phyloP scores from a whole-genome alignment of 148 eudicot genomes.

The Chenopodium suecicum region DNA sequence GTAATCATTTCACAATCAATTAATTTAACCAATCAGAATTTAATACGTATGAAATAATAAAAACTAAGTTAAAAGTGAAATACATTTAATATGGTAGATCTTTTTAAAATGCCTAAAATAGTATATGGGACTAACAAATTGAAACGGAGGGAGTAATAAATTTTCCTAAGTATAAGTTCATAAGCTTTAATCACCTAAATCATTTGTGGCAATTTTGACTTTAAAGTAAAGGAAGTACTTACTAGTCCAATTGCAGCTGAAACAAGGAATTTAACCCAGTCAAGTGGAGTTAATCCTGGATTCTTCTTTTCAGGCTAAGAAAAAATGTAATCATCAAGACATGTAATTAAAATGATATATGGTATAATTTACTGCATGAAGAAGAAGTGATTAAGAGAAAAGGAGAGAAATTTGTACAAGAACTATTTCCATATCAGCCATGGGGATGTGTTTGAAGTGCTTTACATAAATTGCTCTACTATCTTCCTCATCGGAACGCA shows the following conservation, averaged over 20 bases:
- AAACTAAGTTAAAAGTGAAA: no score
- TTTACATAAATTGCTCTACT: conserved; percentile 70
- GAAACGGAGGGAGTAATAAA: no score
- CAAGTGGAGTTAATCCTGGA: conserved; percentile 85
- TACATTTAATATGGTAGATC: no score
- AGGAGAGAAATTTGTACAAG: conserved; percentile 41
- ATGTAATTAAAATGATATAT: background rate
- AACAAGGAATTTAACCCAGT: conserved; percentile 78
- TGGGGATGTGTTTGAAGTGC: conserved; percentile 91
- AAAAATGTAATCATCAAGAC: background rate
- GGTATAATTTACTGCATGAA: background rate
- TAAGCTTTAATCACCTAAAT: background rate
- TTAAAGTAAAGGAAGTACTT: conserved; percentile 15
- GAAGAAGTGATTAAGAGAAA: background rate
- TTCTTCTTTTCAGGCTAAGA: conserved; percentile 88
- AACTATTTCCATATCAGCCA: conserved; percentile 98
- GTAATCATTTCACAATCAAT: no score
- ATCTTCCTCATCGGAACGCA: conserved; percentile 15
- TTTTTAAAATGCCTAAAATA: no score
- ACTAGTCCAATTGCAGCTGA: conserved; percentile 89
- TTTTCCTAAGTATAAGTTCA: no score
- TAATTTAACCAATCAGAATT: no score
- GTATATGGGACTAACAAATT: no score
- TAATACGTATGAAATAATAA: no score
- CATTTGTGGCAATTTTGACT: background rate